These are phyloP conservation scores for Leishmania amazonensis DNA, from an alignment of 208 protist genomes.

Conservation along the genomic window DNA sequence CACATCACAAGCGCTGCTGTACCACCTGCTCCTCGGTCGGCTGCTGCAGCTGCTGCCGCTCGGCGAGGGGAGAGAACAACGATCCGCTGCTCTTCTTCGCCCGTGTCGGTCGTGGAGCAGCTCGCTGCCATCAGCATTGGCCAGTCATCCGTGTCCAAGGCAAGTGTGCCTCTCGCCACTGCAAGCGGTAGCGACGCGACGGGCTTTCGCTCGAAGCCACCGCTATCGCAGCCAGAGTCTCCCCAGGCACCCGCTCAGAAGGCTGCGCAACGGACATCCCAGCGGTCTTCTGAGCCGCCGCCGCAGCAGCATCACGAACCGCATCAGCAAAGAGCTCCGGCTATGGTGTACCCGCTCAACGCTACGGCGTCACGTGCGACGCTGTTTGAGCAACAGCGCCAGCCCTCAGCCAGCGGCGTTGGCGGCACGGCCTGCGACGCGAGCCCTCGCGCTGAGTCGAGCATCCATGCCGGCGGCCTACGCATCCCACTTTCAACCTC, in stretches of 20 bases:
- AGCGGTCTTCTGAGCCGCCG: background rate
- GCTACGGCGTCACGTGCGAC: slow-evolving; percentile 3
- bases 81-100: background rate
- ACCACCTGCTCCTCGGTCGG: slow-evolving; percentile 6
- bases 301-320: background rate
- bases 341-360: background rate
- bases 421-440: background rate
- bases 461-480: background rate
- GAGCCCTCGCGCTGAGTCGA: background rate
- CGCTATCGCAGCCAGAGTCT: background rate
- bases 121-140: background rate
- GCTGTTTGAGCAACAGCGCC: slow-evolving; percentile 8
- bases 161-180: background rate
- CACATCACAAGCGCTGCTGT: background rate
- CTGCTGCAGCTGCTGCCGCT: background rate
- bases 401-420: background rate
- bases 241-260: background rate
- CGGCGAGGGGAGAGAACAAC: background rate
- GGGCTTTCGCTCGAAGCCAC: background rate
- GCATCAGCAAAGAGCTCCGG: background rate
- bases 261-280: background rate
- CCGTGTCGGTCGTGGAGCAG: background rate
- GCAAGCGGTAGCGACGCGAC: background rate
- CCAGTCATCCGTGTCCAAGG: background rate
- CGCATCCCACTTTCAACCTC: background rate